Base-by-base conservation (phyloP, 2,329 filamentous ascomycete species). In the Cordyceps militaris region DNA sequence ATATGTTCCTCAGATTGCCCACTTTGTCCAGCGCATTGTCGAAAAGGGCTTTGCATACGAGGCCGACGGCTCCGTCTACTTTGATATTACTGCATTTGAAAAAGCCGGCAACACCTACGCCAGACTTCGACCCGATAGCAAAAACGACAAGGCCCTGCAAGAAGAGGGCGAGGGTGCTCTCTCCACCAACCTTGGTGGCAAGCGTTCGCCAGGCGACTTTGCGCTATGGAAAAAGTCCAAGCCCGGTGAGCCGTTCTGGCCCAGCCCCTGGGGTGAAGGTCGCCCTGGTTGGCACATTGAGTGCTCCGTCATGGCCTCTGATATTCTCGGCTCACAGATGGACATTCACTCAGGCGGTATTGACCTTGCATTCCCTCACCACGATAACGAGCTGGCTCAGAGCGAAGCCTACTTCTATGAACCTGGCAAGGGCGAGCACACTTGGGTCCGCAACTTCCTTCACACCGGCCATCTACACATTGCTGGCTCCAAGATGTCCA, bases 211-310 rank as follows among this genome's bases (percentile, higher is more conserved):
- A 1, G 86, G 88, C 7, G 92, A 97, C 67, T 97, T 97, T 73
- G 92, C 91, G 0, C 76, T 97, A 1, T 97, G 91, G 92, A 97
- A 97, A 71, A 85, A 87, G 56, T 92, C 88, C 1, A 97, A 96
- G 74, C 84, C 89, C 14, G 93, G 93, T 44, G 93, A 97, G 77
- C 93, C 93, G 0, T 88, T 84, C 63, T 97, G 93, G 93, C 79
- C 85, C 5, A 94, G 88, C 64, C 85, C 85, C 3, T 97, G 93
- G 92, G 91, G 93, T 4, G 79, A 85, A 57, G 92, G 92, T 4
- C 80, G 93, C 46, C 93, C 93, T 1, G 93, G 93, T 19, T 97
- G 93, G 93, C 93, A 97, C 68, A 97, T 97, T 66, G 92, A 97
- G 75, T 97, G 93, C 83, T 92, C 88, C 1, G 91, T 91, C 16